Percentiles rank a stretch among this genome's conserved stretches.
Evolutionary conservation across 805 yeast genomes (phyloP).

Genomic region (Candida maesae): DNA sequence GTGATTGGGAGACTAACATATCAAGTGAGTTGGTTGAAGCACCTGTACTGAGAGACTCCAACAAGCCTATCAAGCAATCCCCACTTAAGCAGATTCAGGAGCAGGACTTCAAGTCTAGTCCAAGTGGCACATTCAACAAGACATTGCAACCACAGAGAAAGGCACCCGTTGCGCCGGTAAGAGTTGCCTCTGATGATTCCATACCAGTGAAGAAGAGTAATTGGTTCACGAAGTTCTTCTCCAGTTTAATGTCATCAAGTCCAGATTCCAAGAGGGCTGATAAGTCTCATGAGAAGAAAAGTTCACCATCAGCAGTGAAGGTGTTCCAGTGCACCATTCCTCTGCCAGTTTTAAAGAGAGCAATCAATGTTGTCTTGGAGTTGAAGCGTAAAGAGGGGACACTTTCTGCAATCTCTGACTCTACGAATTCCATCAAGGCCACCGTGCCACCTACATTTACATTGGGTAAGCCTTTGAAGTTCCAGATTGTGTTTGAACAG

Average conservation of each 20-base stretch:
- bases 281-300: constrained; percentile 12
- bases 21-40: constrained; percentile 2
- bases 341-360: constrained; percentile 20
- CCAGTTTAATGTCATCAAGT: constrained; percentile 21
- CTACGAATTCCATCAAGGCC: constrained; percentile 41
- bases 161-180: constrained; percentile 24
- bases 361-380: constrained; percentile 37
- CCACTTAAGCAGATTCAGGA: constrained; percentile 24
- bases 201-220: constrained; percentile 27
- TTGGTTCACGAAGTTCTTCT: constrained; percentile 38
- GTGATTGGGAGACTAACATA: constrained; percentile 1
- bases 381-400: constrained; percentile 49
- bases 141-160: constrained; percentile 15
- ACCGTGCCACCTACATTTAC: constrained; percentile 45
- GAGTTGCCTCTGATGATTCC: constrained; percentile 13
- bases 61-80: constrained; percentile 18
- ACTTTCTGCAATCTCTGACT: constrained; percentile 41
- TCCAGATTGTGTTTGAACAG: constrained; percentile 41
- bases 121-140: constrained; percentile 15
- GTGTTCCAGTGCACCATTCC: constrained; percentile 20
- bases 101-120: constrained; percentile 13
- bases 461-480: constrained; percentile 42
- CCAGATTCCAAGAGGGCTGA: constrained; percentile 9
- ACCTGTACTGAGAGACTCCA: neutral
- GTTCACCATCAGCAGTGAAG: constrained; percentile 3